Evolutionary conservation across 306 rosid species (phyloP).

Genomic region (Quercus dentata): DNA sequence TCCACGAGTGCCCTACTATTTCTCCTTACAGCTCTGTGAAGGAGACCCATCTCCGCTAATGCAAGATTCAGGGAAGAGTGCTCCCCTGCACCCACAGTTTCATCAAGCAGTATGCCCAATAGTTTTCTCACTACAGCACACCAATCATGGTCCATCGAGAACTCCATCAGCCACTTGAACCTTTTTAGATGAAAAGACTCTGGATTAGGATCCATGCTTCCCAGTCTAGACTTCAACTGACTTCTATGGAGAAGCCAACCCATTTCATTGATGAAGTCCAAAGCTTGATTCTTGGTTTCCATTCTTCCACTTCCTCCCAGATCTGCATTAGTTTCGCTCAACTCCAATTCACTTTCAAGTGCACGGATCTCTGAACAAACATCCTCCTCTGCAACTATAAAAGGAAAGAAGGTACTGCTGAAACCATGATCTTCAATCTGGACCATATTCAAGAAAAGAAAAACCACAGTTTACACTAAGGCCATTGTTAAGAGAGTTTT

Average conservation of each 20-base stretch:
- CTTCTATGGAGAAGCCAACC: conserved; percentile 95
- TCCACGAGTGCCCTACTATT: conserved; percentile 70
- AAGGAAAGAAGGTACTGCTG: conserved; percentile 85
- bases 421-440: conserved; percentile 93
- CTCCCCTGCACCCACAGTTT: conserved; percentile 58
- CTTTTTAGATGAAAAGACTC: conserved; percentile 60
- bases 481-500: neutral
- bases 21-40: conserved; percentile 83
- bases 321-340: conserved; percentile 36
- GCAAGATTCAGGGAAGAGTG: conserved; percentile 53
- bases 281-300: conserved; percentile 62
- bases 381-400: conserved; percentile 84
- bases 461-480: conserved; percentile 6
- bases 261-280: conserved; percentile 89
- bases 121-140: conserved; percentile 72
- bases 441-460: conserved; percentile 18
- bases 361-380: conserved; percentile 81
- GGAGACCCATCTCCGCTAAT: conserved; percentile 65
- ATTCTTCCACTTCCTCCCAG: conserved; percentile 32
- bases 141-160: conserved; percentile 87
- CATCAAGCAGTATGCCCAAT: conserved; percentile 57
- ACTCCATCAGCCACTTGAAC: conserved; percentile 78
- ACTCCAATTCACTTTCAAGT: conserved; percentile 66
- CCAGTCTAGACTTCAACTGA: conserved; percentile 58
- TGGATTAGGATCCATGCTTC: conserved; percentile 43